These are phyloP conservation scores for Trichoderma gracile DNA, from an alignment of 2,329 filamentous ascomycete species.

Conservation along the genomic window DNA sequence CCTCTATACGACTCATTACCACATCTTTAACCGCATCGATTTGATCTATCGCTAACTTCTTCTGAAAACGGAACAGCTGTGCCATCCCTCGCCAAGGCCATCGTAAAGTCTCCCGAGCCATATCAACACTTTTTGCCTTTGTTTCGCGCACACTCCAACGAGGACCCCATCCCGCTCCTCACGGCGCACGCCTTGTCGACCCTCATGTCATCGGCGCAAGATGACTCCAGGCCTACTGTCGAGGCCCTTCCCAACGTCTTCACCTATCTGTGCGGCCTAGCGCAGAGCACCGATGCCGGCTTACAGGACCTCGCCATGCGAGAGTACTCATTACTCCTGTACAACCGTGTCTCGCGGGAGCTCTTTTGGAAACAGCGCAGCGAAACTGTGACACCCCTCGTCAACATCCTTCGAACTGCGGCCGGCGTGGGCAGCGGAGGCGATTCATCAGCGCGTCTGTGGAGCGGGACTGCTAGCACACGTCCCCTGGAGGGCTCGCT, in stretches of 20 bases:
- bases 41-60: not conserved
- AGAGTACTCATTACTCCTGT: conserved; percentile 81
- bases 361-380: conserved; percentile 90
- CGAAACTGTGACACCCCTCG: conserved; percentile 78
- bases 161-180: conserved; percentile 84
- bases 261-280: conserved; percentile 79
- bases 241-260: conserved; percentile 80
- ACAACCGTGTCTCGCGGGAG: conserved; percentile 70
- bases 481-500: conserved; percentile 64
- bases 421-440: conserved; percentile 70
- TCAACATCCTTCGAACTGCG: conserved; percentile 79
- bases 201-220: conserved; percentile 69
- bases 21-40: not conserved
- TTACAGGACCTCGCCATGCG: conserved; percentile 95
- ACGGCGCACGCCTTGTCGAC: conserved; percentile 83
- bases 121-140: conserved; percentile 84
- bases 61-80: conserved; percentile 57
- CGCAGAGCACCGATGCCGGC: conserved; percentile 82
- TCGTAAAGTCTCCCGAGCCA: conserved; percentile 74
- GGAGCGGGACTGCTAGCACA: conserved; percentile 55
- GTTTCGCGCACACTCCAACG: conserved; percentile 72
- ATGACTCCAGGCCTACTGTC: conserved; percentile 65
- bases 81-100: conserved; percentile 72
- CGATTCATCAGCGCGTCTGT: conserved; percentile 60
- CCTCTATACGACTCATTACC: not conserved